Conservation (phyloP, 805 yeast genomes). For the Wickerhamiella dianesei region DNA sequence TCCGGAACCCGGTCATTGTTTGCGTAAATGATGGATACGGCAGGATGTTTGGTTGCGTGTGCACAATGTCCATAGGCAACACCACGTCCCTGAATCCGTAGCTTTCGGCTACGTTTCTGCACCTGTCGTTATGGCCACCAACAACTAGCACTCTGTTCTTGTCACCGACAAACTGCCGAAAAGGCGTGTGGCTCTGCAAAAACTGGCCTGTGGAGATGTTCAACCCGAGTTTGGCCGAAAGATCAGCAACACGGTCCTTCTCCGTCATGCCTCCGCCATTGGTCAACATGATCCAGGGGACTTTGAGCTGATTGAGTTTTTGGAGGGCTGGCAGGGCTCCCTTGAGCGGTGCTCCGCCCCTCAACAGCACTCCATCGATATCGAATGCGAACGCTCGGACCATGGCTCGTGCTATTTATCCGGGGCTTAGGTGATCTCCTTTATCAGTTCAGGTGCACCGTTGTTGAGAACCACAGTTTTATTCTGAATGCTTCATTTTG, state of each 20-base stretch:
- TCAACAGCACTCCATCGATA: slow-evolving; percentile 79
- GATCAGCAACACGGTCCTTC: slow-evolving; percentile 54
- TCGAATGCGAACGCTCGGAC: slow-evolving; percentile 70
- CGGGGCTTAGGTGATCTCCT: neutral
- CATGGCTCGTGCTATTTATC: slow-evolving; percentile 1
- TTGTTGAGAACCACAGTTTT: slow-evolving; percentile 3
- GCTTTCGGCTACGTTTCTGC: slow-evolving; percentile 67
- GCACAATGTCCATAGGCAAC: slow-evolving; percentile 69
- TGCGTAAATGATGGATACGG: slow-evolving; percentile 71
- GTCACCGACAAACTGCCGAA: slow-evolving; percentile 61
- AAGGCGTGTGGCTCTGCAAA: slow-evolving; percentile 89
- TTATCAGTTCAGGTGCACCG: too few relatives aligned
- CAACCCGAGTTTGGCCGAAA: slow-evolving; percentile 45
- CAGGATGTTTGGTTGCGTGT: slow-evolving; percentile 75
- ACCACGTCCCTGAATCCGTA: slow-evolving; percentile 76
- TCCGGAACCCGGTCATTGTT: slow-evolving; percentile 46
- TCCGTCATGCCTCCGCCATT: slow-evolving; percentile 91
- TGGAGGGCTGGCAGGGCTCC: slow-evolving; percentile 62
- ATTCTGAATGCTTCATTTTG: too few relatives aligned
- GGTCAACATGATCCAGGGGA: slow-evolving; percentile 77
- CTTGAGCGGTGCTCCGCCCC: slow-evolving; percentile 75
- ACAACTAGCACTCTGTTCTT: slow-evolving; percentile 69
- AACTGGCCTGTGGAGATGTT: slow-evolving; percentile 64
- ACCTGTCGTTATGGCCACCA: slow-evolving; percentile 78
- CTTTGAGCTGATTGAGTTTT: slow-evolving; percentile 58